Evolutionary conservation across 2,329 filamentous ascomycete genomes (phyloP).

Genomic region (Talaromyces marneffei): DNA sequence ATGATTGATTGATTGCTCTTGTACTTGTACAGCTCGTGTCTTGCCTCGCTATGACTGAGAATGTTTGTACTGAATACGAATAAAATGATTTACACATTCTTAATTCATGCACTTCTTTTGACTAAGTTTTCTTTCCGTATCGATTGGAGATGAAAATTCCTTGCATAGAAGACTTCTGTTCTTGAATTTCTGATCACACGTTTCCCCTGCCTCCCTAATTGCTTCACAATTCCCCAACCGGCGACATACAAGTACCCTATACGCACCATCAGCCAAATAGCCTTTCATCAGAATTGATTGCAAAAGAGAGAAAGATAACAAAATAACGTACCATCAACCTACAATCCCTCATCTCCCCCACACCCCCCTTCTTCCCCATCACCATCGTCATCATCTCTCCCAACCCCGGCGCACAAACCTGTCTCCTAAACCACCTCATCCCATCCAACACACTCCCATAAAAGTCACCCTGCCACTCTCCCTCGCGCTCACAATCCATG

Average conservation of each 20-base stretch:
- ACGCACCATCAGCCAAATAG: neutral
- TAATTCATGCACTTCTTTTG: neutral
- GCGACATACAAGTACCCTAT: constrained; percentile 12
- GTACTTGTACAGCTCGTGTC: constrained; percentile 7
- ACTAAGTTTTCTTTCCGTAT: too few species aligned
- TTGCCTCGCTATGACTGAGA: constrained; percentile 3
- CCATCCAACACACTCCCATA: constrained; percentile 5
- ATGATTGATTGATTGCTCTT: neutral
- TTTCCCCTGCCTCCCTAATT: neutral
- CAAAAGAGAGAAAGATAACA: neutral
- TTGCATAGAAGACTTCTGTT: neutral
- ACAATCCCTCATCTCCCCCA: constrained; percentile 11
- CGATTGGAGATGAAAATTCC: neutral
- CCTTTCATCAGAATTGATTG: neutral
- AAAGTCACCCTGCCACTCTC: constrained; percentile 8
- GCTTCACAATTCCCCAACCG: neutral
- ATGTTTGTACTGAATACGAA: neutral
- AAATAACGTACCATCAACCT: constrained; percentile 9
- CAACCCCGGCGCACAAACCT: neutral
- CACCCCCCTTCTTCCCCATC: neutral
- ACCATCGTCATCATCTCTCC: too few species aligned
- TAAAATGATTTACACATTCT: neutral
- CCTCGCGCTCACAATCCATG: constrained; percentile 11
- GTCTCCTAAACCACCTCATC: constrained; percentile 10
- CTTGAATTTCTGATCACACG: neutral